phyloP scores from a whole-genome alignment of 1,284 basidiomycete species.

The Thecaphora thlaspeos region DNA sequence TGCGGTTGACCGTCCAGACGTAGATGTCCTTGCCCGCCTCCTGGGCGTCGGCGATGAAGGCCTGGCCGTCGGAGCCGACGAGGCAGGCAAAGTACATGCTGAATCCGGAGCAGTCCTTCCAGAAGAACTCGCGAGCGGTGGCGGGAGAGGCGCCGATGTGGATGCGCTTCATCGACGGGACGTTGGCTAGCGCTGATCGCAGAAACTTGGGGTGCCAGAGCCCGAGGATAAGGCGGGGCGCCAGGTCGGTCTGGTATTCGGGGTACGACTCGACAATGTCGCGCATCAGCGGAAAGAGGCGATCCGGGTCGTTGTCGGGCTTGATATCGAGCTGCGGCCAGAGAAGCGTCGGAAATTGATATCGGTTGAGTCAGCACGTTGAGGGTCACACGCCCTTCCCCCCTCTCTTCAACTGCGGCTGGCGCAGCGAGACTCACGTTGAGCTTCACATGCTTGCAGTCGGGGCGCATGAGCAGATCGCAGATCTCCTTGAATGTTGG shows the following conservation, averaged over 20 bases:
- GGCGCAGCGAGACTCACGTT: slow-evolving; percentile 37
- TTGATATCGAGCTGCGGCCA: slow-evolving; percentile 78
- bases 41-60: slow-evolving; percentile 77
- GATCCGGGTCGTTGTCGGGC: slow-evolving; percentile 83
- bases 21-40: slow-evolving; percentile 76
- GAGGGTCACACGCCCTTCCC: no score
- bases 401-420: no score
- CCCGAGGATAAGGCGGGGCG: slow-evolving; percentile 84
- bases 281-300: slow-evolving; percentile 83
- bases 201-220: slow-evolving; percentile 83
- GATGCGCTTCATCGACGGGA: slow-evolving; percentile 80
- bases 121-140: slow-evolving; percentile 82
- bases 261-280: slow-evolving; percentile 69
- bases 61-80: slow-evolving; percentile 68
- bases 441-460: slow-evolving; percentile 53
- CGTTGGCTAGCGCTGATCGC: slow-evolving; percentile 68
- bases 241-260: slow-evolving; percentile 75
- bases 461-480: slow-evolving; percentile 51
- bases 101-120: slow-evolving; percentile 83
- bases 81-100: slow-evolving; percentile 78
- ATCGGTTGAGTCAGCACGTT: no score
- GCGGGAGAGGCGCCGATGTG: slow-evolving; percentile 72
- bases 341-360: no score
- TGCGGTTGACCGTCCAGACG: slow-evolving; percentile 95
- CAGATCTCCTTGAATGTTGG: slow-evolving; percentile 54